A percentile compares a stretch with the other conserved stretches of the same genome.
These are phyloP conservation scores for Alternaria arborescens DNA, from an alignment of 2,329 filamentous ascomycete genomes.

Conservation along the genomic window DNA sequence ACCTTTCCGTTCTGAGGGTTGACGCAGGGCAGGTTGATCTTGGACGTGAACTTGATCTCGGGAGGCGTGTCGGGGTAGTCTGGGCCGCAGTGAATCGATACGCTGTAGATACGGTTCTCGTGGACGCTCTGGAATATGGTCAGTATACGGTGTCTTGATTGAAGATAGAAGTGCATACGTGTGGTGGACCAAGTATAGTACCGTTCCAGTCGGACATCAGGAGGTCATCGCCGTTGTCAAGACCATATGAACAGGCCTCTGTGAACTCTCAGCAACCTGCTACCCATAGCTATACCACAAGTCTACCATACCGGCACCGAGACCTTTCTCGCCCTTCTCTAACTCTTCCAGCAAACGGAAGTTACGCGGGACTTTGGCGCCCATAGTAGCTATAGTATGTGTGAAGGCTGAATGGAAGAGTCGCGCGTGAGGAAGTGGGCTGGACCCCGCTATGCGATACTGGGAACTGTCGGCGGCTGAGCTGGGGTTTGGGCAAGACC, in stretches of 20 bases:
- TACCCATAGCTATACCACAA: neutral
- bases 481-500: neutral
- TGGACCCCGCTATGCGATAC: constrained; percentile 43
- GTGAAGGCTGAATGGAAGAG: constrained; percentile 17
- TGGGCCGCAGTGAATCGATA: constrained; percentile 93
- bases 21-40: constrained; percentile 96
- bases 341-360: constrained; percentile 97
- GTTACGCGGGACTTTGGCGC: constrained; percentile 88
- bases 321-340: constrained; percentile 98
- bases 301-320: constrained; percentile 75
- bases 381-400: constrained; percentile 54
- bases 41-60: constrained; percentile 88
- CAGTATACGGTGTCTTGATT: constrained; percentile 4
- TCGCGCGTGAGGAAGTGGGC: constrained; percentile 37
- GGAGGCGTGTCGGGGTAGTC: constrained; percentile 91
- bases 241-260: constrained; percentile 97
- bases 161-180: constrained; percentile 68
- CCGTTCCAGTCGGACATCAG: constrained; percentile 99
- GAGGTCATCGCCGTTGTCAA: constrained; percentile 92
- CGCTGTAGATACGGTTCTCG: constrained; percentile 98
- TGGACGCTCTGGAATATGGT: constrained; percentile 75
- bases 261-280: constrained; percentile 16
- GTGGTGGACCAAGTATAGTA: constrained; percentile 94
- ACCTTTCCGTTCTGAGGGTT: constrained; percentile 79
- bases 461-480: constrained; percentile 14